Percentiles rank a stretch among this genome's conserved stretches.
Evolutionary conservation across 2,329 filamentous ascomycete genomes (phyloP).

Genomic region (Colletotrichum simmondsii): DNA sequence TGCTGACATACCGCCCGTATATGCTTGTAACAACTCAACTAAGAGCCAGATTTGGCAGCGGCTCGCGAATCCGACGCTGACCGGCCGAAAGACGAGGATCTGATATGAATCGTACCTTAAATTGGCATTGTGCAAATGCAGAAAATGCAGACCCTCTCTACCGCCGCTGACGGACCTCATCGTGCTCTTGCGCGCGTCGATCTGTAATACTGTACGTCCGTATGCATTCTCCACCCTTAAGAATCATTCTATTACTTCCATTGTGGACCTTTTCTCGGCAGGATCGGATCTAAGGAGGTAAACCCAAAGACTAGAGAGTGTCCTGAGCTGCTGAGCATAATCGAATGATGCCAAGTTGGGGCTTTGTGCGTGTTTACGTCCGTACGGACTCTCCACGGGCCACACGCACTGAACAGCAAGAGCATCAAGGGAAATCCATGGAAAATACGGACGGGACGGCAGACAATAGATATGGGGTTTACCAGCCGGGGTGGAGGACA

Average conservation of each 20-base stretch:
- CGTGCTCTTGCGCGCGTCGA: background rate
- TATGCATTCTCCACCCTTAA: background rate
- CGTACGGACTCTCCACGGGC: background rate
- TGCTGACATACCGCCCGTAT: background rate
- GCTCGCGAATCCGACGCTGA: background rate
- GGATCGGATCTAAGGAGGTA: background rate
- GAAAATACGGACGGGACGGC: background rate
- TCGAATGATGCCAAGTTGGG: conserved; percentile 10
- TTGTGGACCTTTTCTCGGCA: background rate
- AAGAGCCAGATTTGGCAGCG: too few relatives aligned
- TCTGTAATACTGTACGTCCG: background rate
- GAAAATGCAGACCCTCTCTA: background rate
- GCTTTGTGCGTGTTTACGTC: background rate
- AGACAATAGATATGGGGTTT: background rate
- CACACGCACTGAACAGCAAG: background rate
- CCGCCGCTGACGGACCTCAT: background rate
- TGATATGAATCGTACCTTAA: background rate
- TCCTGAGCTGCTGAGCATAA: background rate
- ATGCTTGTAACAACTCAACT: background rate
- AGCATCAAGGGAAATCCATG: background rate
- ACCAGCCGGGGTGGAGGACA: background rate
- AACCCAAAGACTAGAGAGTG: background rate
- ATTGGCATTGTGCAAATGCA: background rate
- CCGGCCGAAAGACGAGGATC: background rate
- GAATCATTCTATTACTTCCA: background rate